Evolutionary conservation across 2,329 filamentous ascomycete genomes (phyloP), one percentile per base, ranked within the genome.

Genomic region (Phialemoniopsis sp.): DNA sequence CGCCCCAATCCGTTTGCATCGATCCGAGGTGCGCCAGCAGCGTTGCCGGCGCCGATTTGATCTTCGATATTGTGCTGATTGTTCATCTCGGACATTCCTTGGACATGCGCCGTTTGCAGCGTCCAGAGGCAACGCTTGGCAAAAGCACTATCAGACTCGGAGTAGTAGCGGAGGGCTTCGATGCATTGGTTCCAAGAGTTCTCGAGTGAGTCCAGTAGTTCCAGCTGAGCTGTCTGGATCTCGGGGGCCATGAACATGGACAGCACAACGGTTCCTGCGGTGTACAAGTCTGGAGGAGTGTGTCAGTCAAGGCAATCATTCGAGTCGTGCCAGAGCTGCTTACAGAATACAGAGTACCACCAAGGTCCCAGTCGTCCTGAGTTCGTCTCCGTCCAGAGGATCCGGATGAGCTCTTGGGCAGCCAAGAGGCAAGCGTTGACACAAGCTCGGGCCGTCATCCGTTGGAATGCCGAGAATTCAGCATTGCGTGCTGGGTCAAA

Each of bases 311-410:
- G n/a, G n/a, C n/a, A n/a, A n/a, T n/a, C n/a, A n/a, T n/a, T n/a
- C n/a, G n/a, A n/a, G n/a, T n/a, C n/a, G n/a, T n/a, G n/a, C n/a
- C n/a, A n/a, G n/a, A 26, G 10, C 6, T 6, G 21, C 21, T 26
- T 26, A 26, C 21, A 38, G 19, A 38, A 38, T 6, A 38, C 28
- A 3, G 37, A 18, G 17, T 38, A 38, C 37, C 37, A 38, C 37
- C 37, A 38, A 7, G 37, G 37, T 26, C 19, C 21, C 5, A 16
- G 31, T 33, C 16, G 37, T 13, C 10, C 19, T 15, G 14, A 21
- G 14, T 3, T 34, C 17, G 5, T 13, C 21, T 6, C 34, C 34
- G 10, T 38, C 37, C 37, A 38, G 3, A 38, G 16, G 12, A 38
- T 19, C 30, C 18, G 19, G 7, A 38, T 38, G n/a, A 38, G 21